Conservation (phyloP, 2,329 filamentous ascomycete genomes). For the Atkinsonella hypoxylon region DNA sequence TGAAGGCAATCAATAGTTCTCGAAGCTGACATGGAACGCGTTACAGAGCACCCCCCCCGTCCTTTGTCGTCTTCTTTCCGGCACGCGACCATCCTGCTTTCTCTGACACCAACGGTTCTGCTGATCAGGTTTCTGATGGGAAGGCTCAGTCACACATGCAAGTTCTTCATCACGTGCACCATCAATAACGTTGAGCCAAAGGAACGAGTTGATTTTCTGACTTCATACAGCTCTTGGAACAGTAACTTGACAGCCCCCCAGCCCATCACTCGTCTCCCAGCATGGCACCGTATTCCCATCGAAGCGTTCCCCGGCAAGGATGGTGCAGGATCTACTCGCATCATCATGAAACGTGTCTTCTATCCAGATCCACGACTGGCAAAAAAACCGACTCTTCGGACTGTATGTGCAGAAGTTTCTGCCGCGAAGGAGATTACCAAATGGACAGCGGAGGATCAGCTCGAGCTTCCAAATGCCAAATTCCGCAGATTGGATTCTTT, state of each 20-base stretch:
- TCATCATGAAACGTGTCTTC: constrained; percentile 23
- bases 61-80: constrained; percentile 18
- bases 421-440: background rate
- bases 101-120: background rate
- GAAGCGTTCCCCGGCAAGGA: constrained; percentile 12
- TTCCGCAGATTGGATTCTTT: background rate
- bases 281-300: constrained; percentile 20
- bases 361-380: constrained; percentile 3
- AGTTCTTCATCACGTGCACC: background rate
- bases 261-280: constrained; percentile 14
- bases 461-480: constrained; percentile 7
- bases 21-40: constrained; percentile 10
- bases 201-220: background rate
- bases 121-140: background rate
- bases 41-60: constrained; percentile 11
- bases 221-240: constrained; percentile 13
- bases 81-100: constrained; percentile 5
- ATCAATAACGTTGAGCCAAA: background rate
- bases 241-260: constrained; percentile 10
- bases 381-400: background rate
- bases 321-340: constrained; percentile 7
- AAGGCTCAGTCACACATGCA: constrained; percentile 1
- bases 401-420: background rate
- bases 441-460: constrained; percentile 2
- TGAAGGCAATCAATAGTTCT: background rate